Conservation (phyloP, 2,329 filamentous ascomycete species). For the Orbilia oligospora region DNA sequence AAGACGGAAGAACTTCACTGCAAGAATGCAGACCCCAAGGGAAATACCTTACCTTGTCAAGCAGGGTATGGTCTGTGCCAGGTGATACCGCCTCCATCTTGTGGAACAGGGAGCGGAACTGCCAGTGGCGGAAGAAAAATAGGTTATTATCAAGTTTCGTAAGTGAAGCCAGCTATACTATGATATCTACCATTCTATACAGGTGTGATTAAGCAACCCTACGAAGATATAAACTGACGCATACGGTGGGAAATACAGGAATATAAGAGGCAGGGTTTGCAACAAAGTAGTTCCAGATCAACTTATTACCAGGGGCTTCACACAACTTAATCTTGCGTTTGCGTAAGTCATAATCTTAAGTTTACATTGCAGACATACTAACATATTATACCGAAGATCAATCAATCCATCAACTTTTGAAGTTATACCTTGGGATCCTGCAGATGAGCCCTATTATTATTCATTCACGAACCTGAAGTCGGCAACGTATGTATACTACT, state of each 20-base stretch:
- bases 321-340: conserved; percentile 66
- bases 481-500: conserved; percentile 4
- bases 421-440: conserved; percentile 60
- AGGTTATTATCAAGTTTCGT: conserved; percentile 50
- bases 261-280: conserved; percentile 64
- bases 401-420: conserved; percentile 65
- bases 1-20: conserved; percentile 35
- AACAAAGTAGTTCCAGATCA: conserved; percentile 65
- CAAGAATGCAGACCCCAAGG: conserved; percentile 31
- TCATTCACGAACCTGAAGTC: conserved; percentile 64
- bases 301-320: conserved; percentile 66
- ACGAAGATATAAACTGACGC: no score
- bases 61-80: conserved; percentile 22
- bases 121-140: conserved; percentile 39
- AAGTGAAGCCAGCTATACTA: neutral
- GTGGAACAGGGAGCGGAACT: conserved; percentile 37
- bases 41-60: conserved; percentile 40
- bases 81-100: conserved; percentile 32
- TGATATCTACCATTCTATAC: neutral
- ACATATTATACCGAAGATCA: conserved; percentile 10
- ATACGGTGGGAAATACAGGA: conserved; percentile 24
- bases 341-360: conserved; percentile 61
- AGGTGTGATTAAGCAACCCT: no score
- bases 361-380: no score
- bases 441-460: conserved; percentile 61